Evolutionary conservation across 2,329 filamentous ascomycete species (phyloP).

Genomic region (Diatrype stigma): DNA sequence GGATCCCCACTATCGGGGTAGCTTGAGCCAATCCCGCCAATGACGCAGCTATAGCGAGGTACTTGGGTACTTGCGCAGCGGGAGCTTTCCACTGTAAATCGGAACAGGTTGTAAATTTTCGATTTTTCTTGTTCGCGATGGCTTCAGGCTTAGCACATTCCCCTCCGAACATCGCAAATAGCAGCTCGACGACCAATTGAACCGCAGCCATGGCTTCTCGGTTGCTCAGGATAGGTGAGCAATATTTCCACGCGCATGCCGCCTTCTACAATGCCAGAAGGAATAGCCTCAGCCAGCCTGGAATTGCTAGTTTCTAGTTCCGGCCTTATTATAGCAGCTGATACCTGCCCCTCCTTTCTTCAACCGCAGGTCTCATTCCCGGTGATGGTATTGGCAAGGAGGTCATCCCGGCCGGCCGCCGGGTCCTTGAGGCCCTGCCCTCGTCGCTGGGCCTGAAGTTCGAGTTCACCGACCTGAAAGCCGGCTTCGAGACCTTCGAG

Average conservation of each 20-base stretch:
- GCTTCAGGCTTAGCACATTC: slow-evolving; percentile 4
- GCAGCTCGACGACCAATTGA: slow-evolving; percentile 24
- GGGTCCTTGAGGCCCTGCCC: slow-evolving; percentile 87
- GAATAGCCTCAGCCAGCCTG: no score
- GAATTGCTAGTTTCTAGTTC: not conserved
- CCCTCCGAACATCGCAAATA: not conserved
- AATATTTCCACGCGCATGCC: not conserved
- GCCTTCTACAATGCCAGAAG: no score
- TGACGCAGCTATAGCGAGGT: not conserved
- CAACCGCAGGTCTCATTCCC: slow-evolving; percentile 75
- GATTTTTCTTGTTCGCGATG: slow-evolving; percentile 6
- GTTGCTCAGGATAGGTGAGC: slow-evolving; percentile 64
- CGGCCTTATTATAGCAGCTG: no score
- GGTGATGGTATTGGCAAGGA: slow-evolving; percentile 98
- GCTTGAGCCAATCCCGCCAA: not conserved
- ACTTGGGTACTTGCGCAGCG: not conserved
- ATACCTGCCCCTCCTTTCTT: slow-evolving; percentile 2
- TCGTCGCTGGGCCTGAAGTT: slow-evolving; percentile 89
- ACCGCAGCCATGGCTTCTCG: slow-evolving; percentile 53
- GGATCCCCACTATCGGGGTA: not conserved
- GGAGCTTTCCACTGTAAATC: not conserved
- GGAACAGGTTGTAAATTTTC: not conserved
- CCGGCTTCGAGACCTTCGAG: slow-evolving; percentile 92
- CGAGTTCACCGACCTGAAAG: slow-evolving; percentile 88
- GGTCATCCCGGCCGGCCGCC: slow-evolving; percentile 91